A percentile compares a stretch with the other conserved stretches of the same genome.
These are phyloP conservation scores for Aegilops sharonensis DNA, from an alignment of 176 grass and related monocot genomes.

Conservation along the genomic window DNA sequence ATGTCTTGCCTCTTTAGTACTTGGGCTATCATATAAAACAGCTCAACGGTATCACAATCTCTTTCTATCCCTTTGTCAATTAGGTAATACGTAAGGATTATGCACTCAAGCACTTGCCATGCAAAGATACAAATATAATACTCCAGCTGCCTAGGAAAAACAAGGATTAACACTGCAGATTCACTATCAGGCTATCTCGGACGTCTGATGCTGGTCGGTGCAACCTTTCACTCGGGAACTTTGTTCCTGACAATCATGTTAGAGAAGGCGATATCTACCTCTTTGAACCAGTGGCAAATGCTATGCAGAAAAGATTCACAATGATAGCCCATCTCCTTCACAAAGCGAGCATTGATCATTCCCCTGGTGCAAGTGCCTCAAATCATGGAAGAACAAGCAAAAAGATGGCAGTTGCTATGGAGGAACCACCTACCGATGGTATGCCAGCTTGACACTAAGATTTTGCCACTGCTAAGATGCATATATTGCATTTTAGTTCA, in stretches of 20 bases:
- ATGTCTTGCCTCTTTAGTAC: not conserved
- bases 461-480: not conserved
- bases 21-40: not conserved
- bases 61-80: not conserved
- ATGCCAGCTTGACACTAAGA: not conserved
- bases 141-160: constrained; percentile 27
- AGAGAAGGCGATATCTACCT: too few species aligned
- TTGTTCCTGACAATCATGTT: constrained; percentile 44
- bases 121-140: not conserved
- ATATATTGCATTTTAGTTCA: not conserved
- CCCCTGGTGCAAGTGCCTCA: not conserved
- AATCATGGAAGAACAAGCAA: not conserved
- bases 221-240: not conserved
- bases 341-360: not conserved
- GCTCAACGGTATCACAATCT: not conserved
- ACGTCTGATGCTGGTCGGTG: not conserved
- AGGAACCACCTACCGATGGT: constrained; percentile 20
- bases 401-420: not conserved
- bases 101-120: constrained; percentile 2
- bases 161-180: constrained; percentile 31
- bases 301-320: not conserved
- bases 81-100: constrained; percentile 39
- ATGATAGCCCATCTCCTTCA: constrained; percentile 31
- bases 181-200: not conserved
- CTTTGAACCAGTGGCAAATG: constrained; percentile 19